Evolutionary conservation across 2,329 filamentous ascomycete genomes (phyloP).

Genomic region (Trichoderma brevicompactum): DNA sequence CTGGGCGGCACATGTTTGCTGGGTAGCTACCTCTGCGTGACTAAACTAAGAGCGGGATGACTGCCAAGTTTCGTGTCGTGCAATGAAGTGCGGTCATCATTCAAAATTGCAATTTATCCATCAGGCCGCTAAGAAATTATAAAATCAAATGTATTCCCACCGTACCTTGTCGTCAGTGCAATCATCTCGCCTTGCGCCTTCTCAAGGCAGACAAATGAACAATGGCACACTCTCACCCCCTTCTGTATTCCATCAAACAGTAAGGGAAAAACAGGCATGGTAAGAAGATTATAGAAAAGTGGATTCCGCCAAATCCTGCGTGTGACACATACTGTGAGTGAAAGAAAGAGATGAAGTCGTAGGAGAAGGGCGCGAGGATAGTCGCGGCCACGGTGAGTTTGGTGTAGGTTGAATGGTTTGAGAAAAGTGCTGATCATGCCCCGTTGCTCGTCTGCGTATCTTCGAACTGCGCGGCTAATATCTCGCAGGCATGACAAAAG

Average conservation of each 20-base stretch:
- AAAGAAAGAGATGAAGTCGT: background rate
- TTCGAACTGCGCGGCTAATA: conserved; percentile 36
- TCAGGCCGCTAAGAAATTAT: too few relatives aligned
- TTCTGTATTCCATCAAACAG: background rate
- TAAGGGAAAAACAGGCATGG: background rate
- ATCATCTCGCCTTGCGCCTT: conserved; percentile 17
- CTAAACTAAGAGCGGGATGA: too few relatives aligned
- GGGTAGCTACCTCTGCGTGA: too few relatives aligned
- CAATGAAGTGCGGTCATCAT: too few relatives aligned
- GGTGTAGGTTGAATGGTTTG: background rate
- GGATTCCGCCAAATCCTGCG: background rate
- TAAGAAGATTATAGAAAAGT: background rate
- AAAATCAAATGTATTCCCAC: conserved; percentile 11
- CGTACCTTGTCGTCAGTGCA: background rate
- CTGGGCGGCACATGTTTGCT: too few relatives aligned
- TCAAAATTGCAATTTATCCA: too few relatives aligned
- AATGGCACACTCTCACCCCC: background rate
- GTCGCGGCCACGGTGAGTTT: background rate
- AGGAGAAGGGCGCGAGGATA: background rate
- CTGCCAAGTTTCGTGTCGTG: too few relatives aligned
- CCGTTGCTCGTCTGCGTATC: conserved; percentile 17
- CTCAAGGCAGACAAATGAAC: background rate
- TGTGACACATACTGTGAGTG: background rate
- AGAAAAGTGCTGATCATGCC: background rate
- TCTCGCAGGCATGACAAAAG: conserved; percentile 85